Evolutionary conservation across 345 rosid species (phyloP), one percentile per base, ranked within the genome.

Genomic region (Hirschfeldia incana): DNA sequence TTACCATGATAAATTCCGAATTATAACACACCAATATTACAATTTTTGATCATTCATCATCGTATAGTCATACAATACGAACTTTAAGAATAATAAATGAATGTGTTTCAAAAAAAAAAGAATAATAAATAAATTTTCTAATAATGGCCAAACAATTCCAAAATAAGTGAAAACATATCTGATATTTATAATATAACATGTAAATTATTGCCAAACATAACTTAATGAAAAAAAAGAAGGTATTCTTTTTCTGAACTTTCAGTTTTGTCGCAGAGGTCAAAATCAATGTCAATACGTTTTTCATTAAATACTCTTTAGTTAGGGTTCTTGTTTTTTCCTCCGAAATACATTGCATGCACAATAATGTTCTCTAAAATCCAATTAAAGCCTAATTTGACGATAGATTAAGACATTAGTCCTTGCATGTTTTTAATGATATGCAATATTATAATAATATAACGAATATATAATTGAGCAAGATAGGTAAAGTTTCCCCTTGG

Each of bases 301-400:
- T 71, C 60, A 12, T 0, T 17, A 36, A 33, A 71, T 37, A 26
- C 28, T 46, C 55, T 63, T 7, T 29, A 55, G 39, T 21, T 42
- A 67, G 57, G 65, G 44, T 4, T 73, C 69, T 78, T 72, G 67
- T 72, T 72, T 42, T 62, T 30, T 78, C 62, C 72, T 58, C 73
- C 55, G 10, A 42, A 58, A 59, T 55, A 30, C 83, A 75, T 69
- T 49, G 76, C 60, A 69, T 49, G 72, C 65, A 69, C 72, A 59
- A 55, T 55, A 13, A 60, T 37, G 34, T 59, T 27, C 29, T 21
- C 12, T 3, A 26, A 57, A 34, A 17, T 16, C 30, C 28, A 80
- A 3, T 65, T 69, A 80, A 80, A 69, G 73, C 76, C 76, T 80
- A 69, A 42, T 60, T 80, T 69, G 57, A 39, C 60, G 83, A 80